A percentile compares a stretch with the other conserved stretches of the same genome.
phyloP scores from a whole-genome alignment of 169 alveolate genomes.

The Eimeria acervulina region DNA sequence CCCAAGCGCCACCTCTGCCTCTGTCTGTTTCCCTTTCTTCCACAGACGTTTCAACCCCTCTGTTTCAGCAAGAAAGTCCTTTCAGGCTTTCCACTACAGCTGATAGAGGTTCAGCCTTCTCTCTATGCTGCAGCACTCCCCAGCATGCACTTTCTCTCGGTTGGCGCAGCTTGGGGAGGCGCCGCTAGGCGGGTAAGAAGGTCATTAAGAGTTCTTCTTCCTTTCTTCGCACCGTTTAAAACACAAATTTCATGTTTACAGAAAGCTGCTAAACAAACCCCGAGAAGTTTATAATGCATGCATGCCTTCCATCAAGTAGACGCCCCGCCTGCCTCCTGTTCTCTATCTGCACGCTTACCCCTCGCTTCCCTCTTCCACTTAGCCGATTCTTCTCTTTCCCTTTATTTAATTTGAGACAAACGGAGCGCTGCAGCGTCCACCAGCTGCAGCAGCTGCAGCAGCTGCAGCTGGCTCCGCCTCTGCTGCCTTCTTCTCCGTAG shows the following conservation, averaged over 20 bases:
- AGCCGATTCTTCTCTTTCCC: not conserved
- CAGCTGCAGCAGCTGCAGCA: not conserved
- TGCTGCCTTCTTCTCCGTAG: not conserved
- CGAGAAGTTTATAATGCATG: no score
- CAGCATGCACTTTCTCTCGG: not conserved
- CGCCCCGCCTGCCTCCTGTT: not conserved
- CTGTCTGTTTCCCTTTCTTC: slow-evolving; percentile 13
- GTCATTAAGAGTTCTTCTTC: not conserved
- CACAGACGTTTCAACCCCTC: not conserved
- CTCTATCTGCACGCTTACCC: not conserved
- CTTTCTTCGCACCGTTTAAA: not conserved
- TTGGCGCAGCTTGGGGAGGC: not conserved
- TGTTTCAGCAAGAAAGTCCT: not conserved
- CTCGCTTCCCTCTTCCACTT: not conserved
- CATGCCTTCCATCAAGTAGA: no score
- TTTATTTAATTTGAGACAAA: not conserved
- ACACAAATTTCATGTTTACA: not conserved
- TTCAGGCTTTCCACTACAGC: not conserved
- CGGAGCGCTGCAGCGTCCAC: not conserved
- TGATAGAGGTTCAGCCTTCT: not conserved
- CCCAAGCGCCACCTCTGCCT: slow-evolving; percentile 36
- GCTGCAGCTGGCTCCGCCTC: not conserved
- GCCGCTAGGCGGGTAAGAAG: not conserved
- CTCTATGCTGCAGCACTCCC: not conserved
- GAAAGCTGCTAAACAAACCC: not conserved